Evolutionary conservation across 805 yeast genomes (phyloP).

Genomic region (Ogataea haglerorum): DNA sequence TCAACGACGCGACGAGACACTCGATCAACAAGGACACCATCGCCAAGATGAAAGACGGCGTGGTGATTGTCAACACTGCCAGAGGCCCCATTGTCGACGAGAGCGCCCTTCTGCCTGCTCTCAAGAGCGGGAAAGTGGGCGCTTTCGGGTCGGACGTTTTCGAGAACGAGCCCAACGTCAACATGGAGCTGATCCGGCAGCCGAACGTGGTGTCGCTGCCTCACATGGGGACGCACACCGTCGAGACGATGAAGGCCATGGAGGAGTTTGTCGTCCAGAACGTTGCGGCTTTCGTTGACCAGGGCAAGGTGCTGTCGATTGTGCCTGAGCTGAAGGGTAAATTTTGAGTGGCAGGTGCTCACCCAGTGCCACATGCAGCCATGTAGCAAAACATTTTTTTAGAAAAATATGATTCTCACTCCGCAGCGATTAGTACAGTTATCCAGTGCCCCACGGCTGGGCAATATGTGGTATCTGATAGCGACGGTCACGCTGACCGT

Average conservation of each 20-base stretch:
- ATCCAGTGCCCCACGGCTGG: conserved; percentile 52
- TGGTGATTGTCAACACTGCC: conserved; percentile 77
- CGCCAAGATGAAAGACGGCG: conserved; percentile 72
- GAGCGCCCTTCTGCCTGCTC: conserved; percentile 48
- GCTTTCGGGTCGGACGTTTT: conserved; percentile 74
- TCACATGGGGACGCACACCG: conserved; percentile 82
- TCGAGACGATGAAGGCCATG: conserved; percentile 75
- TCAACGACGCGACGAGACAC: conserved; percentile 69
- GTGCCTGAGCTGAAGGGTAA: conserved; percentile 69
- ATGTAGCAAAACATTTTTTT: too few relatives aligned
- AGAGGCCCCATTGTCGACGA: conserved; percentile 84
- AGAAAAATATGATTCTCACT: conserved; percentile 36
- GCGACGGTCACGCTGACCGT: conserved; percentile 82
- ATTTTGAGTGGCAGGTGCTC: conserved; percentile 15
- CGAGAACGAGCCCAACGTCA: conserved; percentile 71
- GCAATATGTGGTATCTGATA: conserved; percentile 66
- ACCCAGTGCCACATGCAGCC: too few relatives aligned
- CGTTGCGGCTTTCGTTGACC: conserved; percentile 50
- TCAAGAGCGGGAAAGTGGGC: conserved; percentile 62
- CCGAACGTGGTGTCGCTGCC: conserved; percentile 78
- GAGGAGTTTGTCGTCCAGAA: conserved; percentile 75
- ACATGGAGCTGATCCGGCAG: conserved; percentile 54
- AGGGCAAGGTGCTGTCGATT: conserved; percentile 67
- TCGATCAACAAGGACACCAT: conserved; percentile 59
- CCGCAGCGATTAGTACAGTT: conserved; percentile 53